A percentile compares a stretch with the other conserved stretches of the same genome.
Conservation (phyloP, 257 asterid species). For the Solanum ossicruentum region DNA sequence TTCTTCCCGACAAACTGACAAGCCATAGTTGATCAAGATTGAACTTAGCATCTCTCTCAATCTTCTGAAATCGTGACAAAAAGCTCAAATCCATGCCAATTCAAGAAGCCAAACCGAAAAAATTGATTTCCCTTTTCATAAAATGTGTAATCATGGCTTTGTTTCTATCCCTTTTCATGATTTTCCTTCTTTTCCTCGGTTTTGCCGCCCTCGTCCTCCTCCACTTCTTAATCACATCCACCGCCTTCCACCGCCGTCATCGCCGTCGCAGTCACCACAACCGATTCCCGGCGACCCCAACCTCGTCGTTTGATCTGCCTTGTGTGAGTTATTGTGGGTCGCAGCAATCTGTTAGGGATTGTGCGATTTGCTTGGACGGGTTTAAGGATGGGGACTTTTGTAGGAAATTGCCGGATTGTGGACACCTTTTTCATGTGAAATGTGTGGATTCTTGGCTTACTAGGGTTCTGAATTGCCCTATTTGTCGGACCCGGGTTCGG, state of each 20-base stretch:
- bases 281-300: neutral
- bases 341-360: constrained; percentile 26
- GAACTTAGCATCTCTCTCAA: neutral
- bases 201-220: constrained; percentile 72
- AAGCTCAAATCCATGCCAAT: neutral
- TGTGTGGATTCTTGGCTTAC: constrained; percentile 76
- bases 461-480: constrained; percentile 64
- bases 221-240: constrained; percentile 56
- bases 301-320: constrained; percentile 17
- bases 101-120: neutral
- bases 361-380: constrained; percentile 72
- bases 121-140: constrained; percentile 43
- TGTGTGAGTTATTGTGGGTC: constrained; percentile 17
- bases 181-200: constrained; percentile 78
- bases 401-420: constrained; percentile 50
- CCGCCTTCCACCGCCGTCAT: constrained; percentile 48
- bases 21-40: neutral
- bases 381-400: constrained; percentile 52
- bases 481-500: constrained; percentile 60
- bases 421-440: constrained; percentile 53
- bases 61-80: neutral
- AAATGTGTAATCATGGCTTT: constrained; percentile 58
- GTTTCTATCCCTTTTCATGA: constrained; percentile 50
- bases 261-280: constrained; percentile 5
- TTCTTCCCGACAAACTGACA: neutral